phyloP scores from a whole-genome alignment of 345 rosid species.

The Kernera saxatilis region DNA sequence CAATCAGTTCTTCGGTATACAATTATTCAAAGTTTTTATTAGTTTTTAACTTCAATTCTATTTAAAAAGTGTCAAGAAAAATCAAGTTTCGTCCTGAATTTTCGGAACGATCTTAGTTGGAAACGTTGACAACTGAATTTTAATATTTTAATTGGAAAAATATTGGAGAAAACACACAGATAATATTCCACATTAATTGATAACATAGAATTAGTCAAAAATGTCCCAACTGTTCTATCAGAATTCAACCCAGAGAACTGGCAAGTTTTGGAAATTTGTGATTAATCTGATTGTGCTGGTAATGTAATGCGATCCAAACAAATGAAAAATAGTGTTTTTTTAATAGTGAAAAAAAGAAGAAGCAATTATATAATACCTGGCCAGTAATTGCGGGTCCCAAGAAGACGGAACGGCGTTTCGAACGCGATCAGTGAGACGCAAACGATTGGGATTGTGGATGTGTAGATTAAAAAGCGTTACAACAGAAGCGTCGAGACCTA shows the following conservation, averaged over 20 bases:
- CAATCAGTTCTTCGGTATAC: neutral
- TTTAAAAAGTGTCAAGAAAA: neutral
- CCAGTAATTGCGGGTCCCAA: conserved; percentile 75
- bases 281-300: neutral
- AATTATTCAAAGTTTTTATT: neutral
- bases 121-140: conserved; percentile 24
- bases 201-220: conserved; percentile 22
- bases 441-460: conserved; percentile 65
- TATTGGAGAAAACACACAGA: neutral
- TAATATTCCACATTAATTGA: conserved; percentile 3
- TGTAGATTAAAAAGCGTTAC: conserved; percentile 52
- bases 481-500: conserved; percentile 71
- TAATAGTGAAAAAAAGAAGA: neutral
- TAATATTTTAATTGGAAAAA: neutral
- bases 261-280: neutral
- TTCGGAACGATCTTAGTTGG: conserved; percentile 18
- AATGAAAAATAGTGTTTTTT: too few species aligned
- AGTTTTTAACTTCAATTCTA: neutral
- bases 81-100: neutral
- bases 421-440: conserved; percentile 60
- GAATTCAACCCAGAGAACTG: neutral
- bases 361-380: conserved; percentile 41
- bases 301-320: neutral
- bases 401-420: conserved; percentile 62
- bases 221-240: neutral